Base-by-base conservation (phyloP, 495 filamentous ascomycete species). In the Daldinia caldariorum region DNA sequence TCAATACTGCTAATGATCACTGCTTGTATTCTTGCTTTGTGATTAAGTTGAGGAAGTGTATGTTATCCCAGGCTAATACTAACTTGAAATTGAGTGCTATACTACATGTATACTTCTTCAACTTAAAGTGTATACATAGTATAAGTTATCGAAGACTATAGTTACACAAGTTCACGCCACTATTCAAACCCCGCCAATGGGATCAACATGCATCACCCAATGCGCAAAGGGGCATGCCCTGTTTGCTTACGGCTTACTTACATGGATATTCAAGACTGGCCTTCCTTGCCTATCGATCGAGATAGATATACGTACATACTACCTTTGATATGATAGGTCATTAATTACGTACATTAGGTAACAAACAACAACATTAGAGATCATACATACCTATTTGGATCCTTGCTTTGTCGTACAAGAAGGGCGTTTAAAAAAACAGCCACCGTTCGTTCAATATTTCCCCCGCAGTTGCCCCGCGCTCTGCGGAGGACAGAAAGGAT, bases 161-260 rank as follows among this genome's bases (percentile, higher is more conserved):
- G 43, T 47, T 47, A 22, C 43, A 47, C 43, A 47, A 47, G 43
- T 22, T 12, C 0, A 22, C 2, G 43, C 32, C 32, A 35, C 18
- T 12, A 53, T 62, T 62, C 34, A 6, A n/a, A 32, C 20, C 45
- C 51, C 13, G 35, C 68, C 58, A 70, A 66, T 70, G 57, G 61
- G 5, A 7, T 57, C 10, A 1, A 10, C 13, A 45, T 12, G 14
- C 61, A 66, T 22, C 57, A 49, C 51, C 61, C 9, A 58, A 70
- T 70, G 43, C 10, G 67, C 61, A 59, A 34, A 31, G 37, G 20
- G 22, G 1, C 41, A 10, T 50, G 38, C 18, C 59, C 14, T 50
- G 18, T 41, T n/a, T n/a, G 29, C 51, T 57, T 49, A 57, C 35
- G 35, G 35, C 13, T 22, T 51, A 29, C 13, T 22, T 51, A 29